Conservation (phyloP, 179 eudicot species). For the Nepenthes alata region DNA sequence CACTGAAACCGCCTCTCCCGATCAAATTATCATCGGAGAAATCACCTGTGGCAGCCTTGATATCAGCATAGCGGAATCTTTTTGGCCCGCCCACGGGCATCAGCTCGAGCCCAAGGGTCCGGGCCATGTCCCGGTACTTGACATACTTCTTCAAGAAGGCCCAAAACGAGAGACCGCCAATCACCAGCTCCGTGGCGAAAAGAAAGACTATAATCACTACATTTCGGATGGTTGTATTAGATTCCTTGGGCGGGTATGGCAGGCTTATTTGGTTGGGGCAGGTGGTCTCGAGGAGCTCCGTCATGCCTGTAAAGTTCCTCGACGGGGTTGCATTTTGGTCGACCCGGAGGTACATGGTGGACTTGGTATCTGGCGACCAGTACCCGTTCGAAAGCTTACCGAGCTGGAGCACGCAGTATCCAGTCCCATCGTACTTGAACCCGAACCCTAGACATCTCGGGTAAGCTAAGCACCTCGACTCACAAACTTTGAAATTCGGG, state of each 20-base stretch:
- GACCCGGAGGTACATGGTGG: slow-evolving; percentile 43
- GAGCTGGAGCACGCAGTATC: slow-evolving; percentile 45
- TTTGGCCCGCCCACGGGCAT: slow-evolving; percentile 69
- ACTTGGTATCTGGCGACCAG: slow-evolving; percentile 50
- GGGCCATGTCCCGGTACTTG: slow-evolving; percentile 86
- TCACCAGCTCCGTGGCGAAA: slow-evolving; percentile 49
- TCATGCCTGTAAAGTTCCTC: slow-evolving; percentile 52
- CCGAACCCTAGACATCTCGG: slow-evolving; percentile 45
- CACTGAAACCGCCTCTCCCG: slow-evolving; percentile 73
- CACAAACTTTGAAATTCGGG: slow-evolving; percentile 21
- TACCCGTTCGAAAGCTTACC: slow-evolving; percentile 33
- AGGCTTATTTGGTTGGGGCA: slow-evolving; percentile 53
- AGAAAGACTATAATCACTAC: slow-evolving; percentile 36
- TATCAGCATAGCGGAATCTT: slow-evolving; percentile 48
- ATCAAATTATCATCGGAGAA: slow-evolving; percentile 38
- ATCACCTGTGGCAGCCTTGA: slow-evolving; percentile 49
- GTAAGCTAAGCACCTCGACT: slow-evolving; percentile 25
- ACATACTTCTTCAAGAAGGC: slow-evolving; percentile 64
- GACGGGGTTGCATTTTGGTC: slow-evolving; percentile 26
- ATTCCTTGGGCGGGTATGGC: slow-evolving; percentile 43
- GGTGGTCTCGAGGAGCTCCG: slow-evolving; percentile 35
- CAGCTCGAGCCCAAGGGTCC: slow-evolving; percentile 69
- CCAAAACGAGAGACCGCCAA: slow-evolving; percentile 58
- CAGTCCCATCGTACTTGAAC: slow-evolving; percentile 44
- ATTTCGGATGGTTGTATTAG: slow-evolving; percentile 41